Conservation (phyloP, 2,329 filamentous ascomycete species). For the Chrysoporthe puriensis region DNA sequence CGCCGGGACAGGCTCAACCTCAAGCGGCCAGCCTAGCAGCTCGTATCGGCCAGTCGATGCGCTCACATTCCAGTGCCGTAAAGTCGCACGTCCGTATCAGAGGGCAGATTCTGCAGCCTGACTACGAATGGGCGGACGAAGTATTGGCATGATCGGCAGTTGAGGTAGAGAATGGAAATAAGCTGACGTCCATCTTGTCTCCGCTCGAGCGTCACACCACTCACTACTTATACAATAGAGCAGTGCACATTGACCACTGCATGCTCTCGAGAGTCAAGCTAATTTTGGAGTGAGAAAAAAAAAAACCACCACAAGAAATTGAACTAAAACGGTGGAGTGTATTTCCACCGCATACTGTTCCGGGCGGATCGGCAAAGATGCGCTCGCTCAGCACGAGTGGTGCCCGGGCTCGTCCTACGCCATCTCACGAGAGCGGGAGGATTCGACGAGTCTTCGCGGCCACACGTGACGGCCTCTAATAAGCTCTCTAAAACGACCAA, state of each 20-base stretch:
- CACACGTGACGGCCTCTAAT: not conserved
- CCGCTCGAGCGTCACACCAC: too few species aligned
- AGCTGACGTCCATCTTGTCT: too few species aligned
- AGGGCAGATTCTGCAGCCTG: too few species aligned
- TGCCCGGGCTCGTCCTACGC: not conserved
- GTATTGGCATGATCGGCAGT: too few species aligned
- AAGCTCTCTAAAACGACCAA: conserved; percentile 5
- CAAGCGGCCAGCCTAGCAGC: not conserved
- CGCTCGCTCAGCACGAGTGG: not conserved
- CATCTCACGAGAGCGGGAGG: not conserved
- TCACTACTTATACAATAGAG: too few species aligned
- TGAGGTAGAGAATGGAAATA: too few species aligned
- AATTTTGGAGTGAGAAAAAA: too few species aligned
- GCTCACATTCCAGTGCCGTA: not conserved
- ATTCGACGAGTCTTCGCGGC: not conserved
- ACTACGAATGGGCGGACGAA: too few species aligned
- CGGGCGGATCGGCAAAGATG: not conserved
- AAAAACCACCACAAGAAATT: too few species aligned
- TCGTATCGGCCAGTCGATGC: not conserved
- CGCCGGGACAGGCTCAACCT: not conserved
- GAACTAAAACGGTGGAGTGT: too few species aligned
- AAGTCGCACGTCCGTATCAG: not conserved
- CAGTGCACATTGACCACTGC: too few species aligned
- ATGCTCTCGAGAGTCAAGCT: too few species aligned
- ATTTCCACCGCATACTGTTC: not conserved